A percentile compares a stretch with the other conserved stretches of the same genome.
Evolutionary conservation across 2,329 filamentous ascomycete genomes (phyloP).

Genomic region (Monosporascus sp.): DNA sequence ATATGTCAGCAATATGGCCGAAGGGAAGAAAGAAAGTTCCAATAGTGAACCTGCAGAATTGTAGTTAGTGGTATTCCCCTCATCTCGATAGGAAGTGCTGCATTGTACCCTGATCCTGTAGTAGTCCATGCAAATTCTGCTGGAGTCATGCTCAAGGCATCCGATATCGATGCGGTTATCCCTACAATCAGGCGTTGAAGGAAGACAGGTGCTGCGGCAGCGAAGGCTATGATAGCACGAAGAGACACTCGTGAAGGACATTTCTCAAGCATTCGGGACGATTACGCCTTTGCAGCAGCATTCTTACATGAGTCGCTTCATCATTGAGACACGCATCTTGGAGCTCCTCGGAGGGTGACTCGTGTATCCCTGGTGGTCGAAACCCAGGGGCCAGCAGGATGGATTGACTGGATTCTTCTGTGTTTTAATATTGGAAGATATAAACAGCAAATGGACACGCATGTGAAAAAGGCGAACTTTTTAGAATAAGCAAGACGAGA

Average conservation of each 20-base stretch:
- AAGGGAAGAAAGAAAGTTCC: constrained; percentile 28
- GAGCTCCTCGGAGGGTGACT: constrained; percentile 18
- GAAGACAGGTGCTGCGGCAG: constrained; percentile 27
- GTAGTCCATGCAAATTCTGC: constrained; percentile 27
- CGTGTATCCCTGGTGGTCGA: not conserved
- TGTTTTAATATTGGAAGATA: constrained; percentile 4
- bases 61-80: too few species aligned
- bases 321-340: constrained; percentile 27
- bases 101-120: constrained; percentile 26
- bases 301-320: constrained; percentile 13
- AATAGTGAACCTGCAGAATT: constrained; percentile 20
- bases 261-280: constrained; percentile 24
- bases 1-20: constrained; percentile 25
- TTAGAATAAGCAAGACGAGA: too few species aligned
- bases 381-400: not conserved
- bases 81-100: too few species aligned
- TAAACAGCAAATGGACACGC: not conserved
- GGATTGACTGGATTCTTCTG: not conserved
- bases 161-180: constrained; percentile 21
- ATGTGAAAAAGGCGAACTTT: not conserved
- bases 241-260: constrained; percentile 22
- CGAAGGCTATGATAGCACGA: constrained; percentile 25
- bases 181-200: constrained; percentile 28
- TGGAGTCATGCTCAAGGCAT: constrained; percentile 22
- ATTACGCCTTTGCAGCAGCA: constrained; percentile 16